Percentiles rank a stretch among this genome's conserved stretches.
Evolutionary conservation across 2,329 filamentous ascomycete genomes (phyloP).

Genomic region (Xylaria sp.): DNA sequence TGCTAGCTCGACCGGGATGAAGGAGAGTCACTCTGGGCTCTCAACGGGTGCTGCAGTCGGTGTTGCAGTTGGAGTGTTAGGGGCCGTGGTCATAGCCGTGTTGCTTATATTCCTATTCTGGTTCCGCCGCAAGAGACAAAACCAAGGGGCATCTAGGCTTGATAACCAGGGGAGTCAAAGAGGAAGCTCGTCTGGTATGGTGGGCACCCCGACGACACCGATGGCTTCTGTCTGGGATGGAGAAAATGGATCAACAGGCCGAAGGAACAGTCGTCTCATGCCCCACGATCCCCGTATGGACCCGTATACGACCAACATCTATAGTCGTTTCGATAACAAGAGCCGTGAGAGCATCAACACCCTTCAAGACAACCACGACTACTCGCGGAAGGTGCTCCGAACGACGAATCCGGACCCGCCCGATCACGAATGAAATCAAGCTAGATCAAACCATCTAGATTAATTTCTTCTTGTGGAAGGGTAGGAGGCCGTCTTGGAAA

Average conservation of each 20-base stretch:
- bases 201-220: slow-evolving; percentile 47
- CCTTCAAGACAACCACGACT: slow-evolving; percentile 66
- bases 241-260: slow-evolving; percentile 44
- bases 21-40: slow-evolving; percentile 22
- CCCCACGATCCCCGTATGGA: slow-evolving; percentile 67
- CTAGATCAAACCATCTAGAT: neutral
- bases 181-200: slow-evolving; percentile 55
- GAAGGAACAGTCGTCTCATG: slow-evolving; percentile 57
- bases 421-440: slow-evolving; percentile 31
- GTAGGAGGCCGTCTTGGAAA: slow-evolving; percentile 16
- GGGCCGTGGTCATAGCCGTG: slow-evolving; percentile 27
- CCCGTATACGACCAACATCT: slow-evolving; percentile 60
- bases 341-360: slow-evolving; percentile 67
- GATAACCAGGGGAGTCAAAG: slow-evolving; percentile 51
- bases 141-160: slow-evolving; percentile 46
- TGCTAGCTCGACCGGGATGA: slow-evolving; percentile 6
- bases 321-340: slow-evolving; percentile 55
- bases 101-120: slow-evolving; percentile 45
- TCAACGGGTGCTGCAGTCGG: slow-evolving; percentile 35
- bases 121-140: slow-evolving; percentile 49
- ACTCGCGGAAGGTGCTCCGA: slow-evolving; percentile 64
- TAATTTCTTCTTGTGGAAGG: slow-evolving; percentile 6
- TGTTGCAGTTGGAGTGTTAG: slow-evolving; percentile 36
- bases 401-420: slow-evolving; percentile 64
- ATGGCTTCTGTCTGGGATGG: slow-evolving; percentile 46